Conservation (phyloP, 192 early-diverging fungal species). For the Bifiguratus adelaidae region DNA sequence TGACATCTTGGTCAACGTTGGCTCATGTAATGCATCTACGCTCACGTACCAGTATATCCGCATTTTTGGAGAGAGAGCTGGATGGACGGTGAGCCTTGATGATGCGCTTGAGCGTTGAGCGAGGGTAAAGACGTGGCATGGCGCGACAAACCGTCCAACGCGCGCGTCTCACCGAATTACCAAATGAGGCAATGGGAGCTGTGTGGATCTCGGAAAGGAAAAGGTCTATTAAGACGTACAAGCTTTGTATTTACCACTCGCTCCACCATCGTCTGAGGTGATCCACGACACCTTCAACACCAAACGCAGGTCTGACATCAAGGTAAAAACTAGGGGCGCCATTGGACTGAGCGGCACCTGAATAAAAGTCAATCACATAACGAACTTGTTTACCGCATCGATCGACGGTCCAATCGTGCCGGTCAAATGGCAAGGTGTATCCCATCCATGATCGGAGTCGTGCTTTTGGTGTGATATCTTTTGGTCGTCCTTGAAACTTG, state of each 20-base stretch:
- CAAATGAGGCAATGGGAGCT: no score
- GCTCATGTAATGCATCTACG: neutral
- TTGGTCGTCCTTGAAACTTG: conserved; percentile 64
- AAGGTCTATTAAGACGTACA: no score
- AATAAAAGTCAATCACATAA: conserved; percentile 91
- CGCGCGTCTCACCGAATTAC: no score
- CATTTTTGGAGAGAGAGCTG: conserved; percentile 18
- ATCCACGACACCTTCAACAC: conserved; percentile 41
- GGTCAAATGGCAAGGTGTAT: conserved; percentile 80
- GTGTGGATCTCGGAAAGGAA: no score
- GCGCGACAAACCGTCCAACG: no score
- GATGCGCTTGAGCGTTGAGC: conserved; percentile 18
- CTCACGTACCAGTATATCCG: conserved; percentile 12
- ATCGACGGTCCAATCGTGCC: conserved; percentile 91
- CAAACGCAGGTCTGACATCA: conserved; percentile 81
- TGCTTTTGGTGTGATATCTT: conserved; percentile 65
- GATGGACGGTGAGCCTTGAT: conserved; percentile 21
- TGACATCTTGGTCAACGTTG: neutral
- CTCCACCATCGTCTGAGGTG: no score
- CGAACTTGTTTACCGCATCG: conserved; percentile 78
- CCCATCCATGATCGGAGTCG: conserved; percentile 53
- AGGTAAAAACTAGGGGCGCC: conserved; percentile 56
- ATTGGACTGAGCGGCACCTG: conserved; percentile 44
- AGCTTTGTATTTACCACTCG: no score
- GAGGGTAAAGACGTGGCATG: conserved; percentile 27